Conservation (phyloP, 805 yeast genomes). For the Ogataea kodamae region DNA sequence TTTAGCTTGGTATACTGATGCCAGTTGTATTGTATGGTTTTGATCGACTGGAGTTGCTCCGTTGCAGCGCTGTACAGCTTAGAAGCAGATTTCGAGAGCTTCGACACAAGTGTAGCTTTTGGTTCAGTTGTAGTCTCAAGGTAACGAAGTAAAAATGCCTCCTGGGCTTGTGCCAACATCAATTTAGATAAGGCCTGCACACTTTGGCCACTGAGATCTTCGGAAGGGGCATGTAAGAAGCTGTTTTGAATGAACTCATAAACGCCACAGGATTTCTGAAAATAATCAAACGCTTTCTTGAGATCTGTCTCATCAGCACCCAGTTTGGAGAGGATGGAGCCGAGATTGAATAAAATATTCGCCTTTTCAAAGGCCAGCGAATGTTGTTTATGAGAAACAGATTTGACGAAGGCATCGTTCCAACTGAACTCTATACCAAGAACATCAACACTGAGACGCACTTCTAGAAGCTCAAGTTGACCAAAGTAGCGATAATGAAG, state of each 20-base stretch:
- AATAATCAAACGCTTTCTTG: slow-evolving; percentile 56
- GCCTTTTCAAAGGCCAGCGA: slow-evolving; percentile 91
- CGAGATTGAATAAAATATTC: slow-evolving; percentile 74
- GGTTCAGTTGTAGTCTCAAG: slow-evolving; percentile 41
- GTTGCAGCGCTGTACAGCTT: slow-evolving; percentile 51
- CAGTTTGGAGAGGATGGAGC: slow-evolving; percentile 52
- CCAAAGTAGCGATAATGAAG: slow-evolving; percentile 69
- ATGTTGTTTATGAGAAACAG: slow-evolving; percentile 56
- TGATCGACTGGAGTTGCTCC: slow-evolving; percentile 39
- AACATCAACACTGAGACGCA: slow-evolving; percentile 65
- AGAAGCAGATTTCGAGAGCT: slow-evolving; percentile 63
- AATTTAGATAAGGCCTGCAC: slow-evolving; percentile 59
- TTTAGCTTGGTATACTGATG: slow-evolving; percentile 49
- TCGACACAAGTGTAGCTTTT: slow-evolving; percentile 71
- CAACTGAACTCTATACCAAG: slow-evolving; percentile 62
- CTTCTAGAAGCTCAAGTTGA: slow-evolving; percentile 73
- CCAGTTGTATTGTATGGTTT: slow-evolving; percentile 43
- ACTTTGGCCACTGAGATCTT: slow-evolving; percentile 68
- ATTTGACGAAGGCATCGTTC: slow-evolving; percentile 66
- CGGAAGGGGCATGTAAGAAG: slow-evolving; percentile 84
- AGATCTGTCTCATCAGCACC: slow-evolving; percentile 43
- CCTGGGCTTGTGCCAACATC: slow-evolving; percentile 87
- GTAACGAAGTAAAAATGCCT: slow-evolving; percentile 65
- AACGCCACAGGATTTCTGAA: slow-evolving; percentile 78
- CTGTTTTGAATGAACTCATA: slow-evolving; percentile 69